phyloP scores from a whole-genome alignment of 208 protist species.

The Jaenimonas drosophilae region DNA sequence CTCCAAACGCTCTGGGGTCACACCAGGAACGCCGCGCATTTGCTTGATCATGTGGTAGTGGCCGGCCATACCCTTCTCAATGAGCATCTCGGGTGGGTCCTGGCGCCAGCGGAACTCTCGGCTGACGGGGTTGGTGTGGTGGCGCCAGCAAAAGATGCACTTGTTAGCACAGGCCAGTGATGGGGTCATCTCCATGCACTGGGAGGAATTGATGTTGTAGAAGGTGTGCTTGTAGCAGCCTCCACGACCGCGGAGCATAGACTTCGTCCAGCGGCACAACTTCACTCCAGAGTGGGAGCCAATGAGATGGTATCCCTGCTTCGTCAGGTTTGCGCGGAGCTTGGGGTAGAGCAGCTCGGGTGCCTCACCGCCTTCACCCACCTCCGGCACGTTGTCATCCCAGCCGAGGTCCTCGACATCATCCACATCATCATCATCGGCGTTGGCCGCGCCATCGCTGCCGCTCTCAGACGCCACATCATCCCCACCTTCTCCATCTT shows the following conservation, averaged over 20 bases:
- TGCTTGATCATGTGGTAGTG: constrained; percentile 86
- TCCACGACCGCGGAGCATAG: constrained; percentile 93
- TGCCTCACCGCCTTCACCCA: constrained; percentile 13
- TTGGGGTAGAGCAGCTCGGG: constrained; percentile 85
- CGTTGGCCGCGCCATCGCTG: constrained; percentile 17
- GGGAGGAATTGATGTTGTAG: constrained; percentile 93
- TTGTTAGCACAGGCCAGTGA: constrained; percentile 95
- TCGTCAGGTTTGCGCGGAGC: constrained; percentile 84
- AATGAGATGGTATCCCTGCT: constrained; percentile 93
- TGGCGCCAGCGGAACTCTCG: constrained; percentile 87
- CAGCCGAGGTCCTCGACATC: constrained; percentile 65
- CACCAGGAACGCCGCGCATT: constrained; percentile 88
- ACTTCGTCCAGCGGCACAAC: constrained; percentile 96
- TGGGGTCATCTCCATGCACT: constrained; percentile 97
- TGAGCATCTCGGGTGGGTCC: constrained; percentile 77
- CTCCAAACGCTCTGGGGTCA: constrained; percentile 77
- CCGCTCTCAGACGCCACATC: constrained; percentile 2
- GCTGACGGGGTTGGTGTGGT: constrained; percentile 93
- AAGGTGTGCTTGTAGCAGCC: constrained; percentile 98
- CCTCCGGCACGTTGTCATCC: constrained; percentile 17
- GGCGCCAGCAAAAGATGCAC: constrained; percentile 94
- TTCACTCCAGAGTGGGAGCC: constrained; percentile 95
- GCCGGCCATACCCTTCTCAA: constrained; percentile 60
- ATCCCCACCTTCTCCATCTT: constrained; percentile 6
- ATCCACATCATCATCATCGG: constrained; percentile 17